These are phyloP conservation scores for bread wheat (Triticum aestivum) DNA, from an alignment of 176 grass and related monocot species.

Conservation along the genomic window IWGSC_CS_RefSeq_v2.1 NC_057796.1:326220725-326221224, in stretches of 20 bases:
- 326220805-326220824: neutral
- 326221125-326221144: neutral
- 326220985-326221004: neutral
- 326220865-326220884: neutral
- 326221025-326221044: neutral
- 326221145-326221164: neutral
- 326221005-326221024: neutral
- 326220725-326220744: neutral
- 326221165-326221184: constrained; percentile 11
- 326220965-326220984: neutral
- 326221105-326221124: neutral
- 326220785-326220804: neutral
- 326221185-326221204: constrained; percentile 15
- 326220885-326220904: too few species aligned
- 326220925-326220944: neutral
- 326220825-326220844: neutral
- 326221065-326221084: neutral
- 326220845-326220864: neutral
- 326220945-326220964: neutral
- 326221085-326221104: neutral
- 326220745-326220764: neutral
- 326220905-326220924: neutral
- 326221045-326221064: neutral
- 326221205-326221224: neutral
- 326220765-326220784: neutral